Base-by-base conservation (phyloP, 2,329 filamentous ascomycete species). In the Epichloe sylvatica region DNA sequence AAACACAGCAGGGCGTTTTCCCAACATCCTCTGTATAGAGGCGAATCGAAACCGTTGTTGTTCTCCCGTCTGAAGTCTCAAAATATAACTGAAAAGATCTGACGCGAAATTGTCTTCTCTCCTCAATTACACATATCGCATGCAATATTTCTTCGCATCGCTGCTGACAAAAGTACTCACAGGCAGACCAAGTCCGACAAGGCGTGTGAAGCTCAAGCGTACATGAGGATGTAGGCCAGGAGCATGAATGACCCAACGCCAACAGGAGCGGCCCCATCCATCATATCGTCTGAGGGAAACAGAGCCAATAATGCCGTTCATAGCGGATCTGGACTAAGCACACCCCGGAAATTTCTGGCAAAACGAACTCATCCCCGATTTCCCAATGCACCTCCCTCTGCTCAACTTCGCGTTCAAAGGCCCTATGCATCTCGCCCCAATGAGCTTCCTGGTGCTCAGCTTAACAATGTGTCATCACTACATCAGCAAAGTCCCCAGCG, bases 81-180 rank as follows among this genome's bases (percentile, higher is more conserved):
- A 59, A 60, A 58, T 65, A 62, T 74, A 77, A 84, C 80, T 84
- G 80, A 84, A 84, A 85, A 86, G 81, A 85, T 76, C 82, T 85
- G 82, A 86, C 73, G 56, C 57, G 54, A 52, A 55, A 51, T 41
- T 49, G 8, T 41, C 43, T 42, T 41, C 52, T 41, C 52, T 33
- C 8, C 41, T 34, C 37, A 45, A 48, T 47, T 40, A 17, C 30
- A 33, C 17, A 12, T 17, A 15, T 21, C 43, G 19, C 21, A 45
- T 44, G 37, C 6, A 11, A n/a, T 15, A n/a, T 11, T 17, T 19
- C 15, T 25, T 4, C 13, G 19, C 8, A 36, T 33, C 33, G 23
- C 33, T 45, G 30, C 42, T 52, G 30, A 52, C 42, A 46, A 8
- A 9, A 35, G 17, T 11, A 17, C 25, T 44, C 34, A 25, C 25